Base-by-base conservation (phyloP, 192 early-diverging fungal species). In the Linnemannia elongata region DNA sequence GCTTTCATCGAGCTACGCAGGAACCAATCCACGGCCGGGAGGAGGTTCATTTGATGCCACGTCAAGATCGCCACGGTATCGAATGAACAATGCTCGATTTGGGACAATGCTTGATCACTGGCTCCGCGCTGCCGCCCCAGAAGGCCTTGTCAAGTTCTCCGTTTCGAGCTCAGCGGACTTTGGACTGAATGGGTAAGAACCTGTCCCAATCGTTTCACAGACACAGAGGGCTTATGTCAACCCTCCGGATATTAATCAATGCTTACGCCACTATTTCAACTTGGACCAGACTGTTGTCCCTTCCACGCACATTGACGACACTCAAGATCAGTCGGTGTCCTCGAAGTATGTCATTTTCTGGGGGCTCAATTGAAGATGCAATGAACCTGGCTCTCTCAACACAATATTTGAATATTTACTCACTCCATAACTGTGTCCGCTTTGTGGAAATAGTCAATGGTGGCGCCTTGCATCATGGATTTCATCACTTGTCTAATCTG, bases 71-170 rank as follows among this genome's bases (percentile, higher is more conserved):
- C 47, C 69, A 7, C 36, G 49, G 1, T 72, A 72, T 39, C 77
- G 36, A 24, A 79, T 79, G 69, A 72, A 49, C 12, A 54, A 49
- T 4, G 69, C 35, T 38, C 75, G 30, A 9, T 41, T 72, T 27
- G 75, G 81, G 17, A 71, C 81, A 36, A 71, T 70, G 52, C 55
- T 82, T 52, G 81, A 82, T 20, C 73, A 77, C 72, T 82, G 81
- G 81, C 75, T 82, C 27, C 75, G 70, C 13, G 49, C 74, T 36
- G 69, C 81, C 1, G 41, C 76, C 20, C 81, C 75, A 9, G 39
- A 76, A 36, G 33, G 45, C 13, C 45, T 82, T 4, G 76, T 20
- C 10, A 72, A 75, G 35, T 82, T 82, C 30, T 76, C 74, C 22
- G 72, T 82, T 9, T 49, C 55, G 22, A 68, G 70, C 22, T 82